Percentiles rank a stretch among this genome's conserved stretches.
Conservation (phyloP, 2,329 filamentous ascomycete species). For the Cladosporium oxysporum region DNA sequence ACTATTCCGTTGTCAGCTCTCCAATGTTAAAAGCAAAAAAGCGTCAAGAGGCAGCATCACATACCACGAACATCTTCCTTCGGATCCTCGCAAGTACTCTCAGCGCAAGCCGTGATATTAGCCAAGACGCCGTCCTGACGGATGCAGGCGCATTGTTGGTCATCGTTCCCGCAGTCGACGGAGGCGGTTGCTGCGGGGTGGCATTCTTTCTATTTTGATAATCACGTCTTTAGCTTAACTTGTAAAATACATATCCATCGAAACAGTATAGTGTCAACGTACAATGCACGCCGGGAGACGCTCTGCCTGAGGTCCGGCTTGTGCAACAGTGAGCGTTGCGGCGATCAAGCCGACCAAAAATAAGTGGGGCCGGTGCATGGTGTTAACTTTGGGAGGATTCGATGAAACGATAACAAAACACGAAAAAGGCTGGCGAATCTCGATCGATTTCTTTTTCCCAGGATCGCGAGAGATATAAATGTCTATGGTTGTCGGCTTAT, state of each 20-base stretch:
- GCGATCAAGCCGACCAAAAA: not conserved
- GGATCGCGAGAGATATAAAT: not conserved
- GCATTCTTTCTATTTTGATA: conserved; percentile 23
- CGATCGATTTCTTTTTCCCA: not conserved
- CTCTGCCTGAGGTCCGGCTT: conserved; percentile 25
- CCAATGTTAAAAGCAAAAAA: not conserved
- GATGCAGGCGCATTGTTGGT: conserved; percentile 28
- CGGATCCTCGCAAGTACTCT: conserved; percentile 23
- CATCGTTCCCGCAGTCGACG: conserved; percentile 28
- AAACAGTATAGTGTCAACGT: not conserved
- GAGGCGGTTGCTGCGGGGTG: conserved; percentile 28
- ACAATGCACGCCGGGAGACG: conserved; percentile 25
- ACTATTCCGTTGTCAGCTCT: conserved; percentile 15
- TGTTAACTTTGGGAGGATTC: not conserved
- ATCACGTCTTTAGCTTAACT: not conserved
- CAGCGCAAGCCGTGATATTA: conserved; percentile 27
- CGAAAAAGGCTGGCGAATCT: not conserved
- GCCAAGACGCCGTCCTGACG: conserved; percentile 25
- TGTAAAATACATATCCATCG: not conserved
- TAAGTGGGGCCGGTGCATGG: not conserved
- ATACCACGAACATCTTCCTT: conserved; percentile 24
- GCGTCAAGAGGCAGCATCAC: not conserved
- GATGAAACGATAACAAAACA: not conserved
- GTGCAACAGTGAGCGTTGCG: conserved; percentile 19
- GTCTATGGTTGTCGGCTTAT: not conserved